phyloP scores from a whole-genome alignment of 2,329 filamentous ascomycete genomes.

The Neoscytalidium dimidiatum region DNA sequence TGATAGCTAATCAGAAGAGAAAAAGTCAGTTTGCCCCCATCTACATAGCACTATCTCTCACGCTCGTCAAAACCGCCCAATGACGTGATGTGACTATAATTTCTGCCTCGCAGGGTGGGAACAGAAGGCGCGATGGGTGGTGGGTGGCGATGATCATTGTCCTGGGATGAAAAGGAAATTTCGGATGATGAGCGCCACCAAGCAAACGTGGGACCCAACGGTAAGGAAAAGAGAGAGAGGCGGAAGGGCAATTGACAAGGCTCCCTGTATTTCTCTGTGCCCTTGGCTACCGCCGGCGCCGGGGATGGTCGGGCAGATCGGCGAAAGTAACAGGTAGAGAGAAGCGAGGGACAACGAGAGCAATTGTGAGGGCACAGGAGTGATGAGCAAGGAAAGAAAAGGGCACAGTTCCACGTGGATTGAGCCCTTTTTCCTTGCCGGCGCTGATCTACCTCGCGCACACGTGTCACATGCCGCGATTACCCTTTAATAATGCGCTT shows the following conservation, averaged over 20 bases:
- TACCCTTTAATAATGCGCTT: slow-evolving; percentile 1
- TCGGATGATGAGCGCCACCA: not conserved
- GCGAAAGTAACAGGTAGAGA: slow-evolving; percentile 9
- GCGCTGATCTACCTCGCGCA: slow-evolving; percentile 12
- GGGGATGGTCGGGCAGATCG: not conserved
- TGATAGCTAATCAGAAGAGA: not conserved
- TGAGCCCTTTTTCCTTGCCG: not conserved
- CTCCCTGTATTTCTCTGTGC: not conserved
- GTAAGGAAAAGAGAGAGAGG: no score
- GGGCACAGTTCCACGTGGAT: not conserved
- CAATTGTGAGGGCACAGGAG: not conserved
- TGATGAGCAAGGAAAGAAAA: not conserved
- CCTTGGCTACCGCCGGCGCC: not conserved
- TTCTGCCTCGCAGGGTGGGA: not conserved
- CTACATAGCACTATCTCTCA: not conserved
- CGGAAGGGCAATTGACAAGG: not conserved
- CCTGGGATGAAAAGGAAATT: not conserved
- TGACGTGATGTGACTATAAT: slow-evolving; percentile 9
- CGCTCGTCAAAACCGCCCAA: not conserved
- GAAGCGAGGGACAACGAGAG: not conserved
- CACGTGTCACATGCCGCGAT: slow-evolving; percentile 10
- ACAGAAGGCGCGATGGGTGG: not conserved
- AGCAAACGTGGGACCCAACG: not conserved
- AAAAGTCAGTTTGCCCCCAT: not conserved
- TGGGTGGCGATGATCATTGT: not conserved